Conservation (phyloP, 768 basidiomycete genomes). For the Pisolithus tinctorius region DNA sequence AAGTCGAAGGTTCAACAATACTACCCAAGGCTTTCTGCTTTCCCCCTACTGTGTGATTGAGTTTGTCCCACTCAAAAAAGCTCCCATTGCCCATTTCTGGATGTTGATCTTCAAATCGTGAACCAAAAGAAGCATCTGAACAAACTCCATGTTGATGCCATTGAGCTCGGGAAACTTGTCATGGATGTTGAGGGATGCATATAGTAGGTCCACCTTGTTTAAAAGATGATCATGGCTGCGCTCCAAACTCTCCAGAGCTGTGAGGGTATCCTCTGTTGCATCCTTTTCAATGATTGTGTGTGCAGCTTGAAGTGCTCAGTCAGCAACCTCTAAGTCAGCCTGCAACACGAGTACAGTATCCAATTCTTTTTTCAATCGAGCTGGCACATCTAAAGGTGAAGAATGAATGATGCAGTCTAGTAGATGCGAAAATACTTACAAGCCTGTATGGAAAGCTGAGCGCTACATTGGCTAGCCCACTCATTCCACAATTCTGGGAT, state of each 20-base stretch:
- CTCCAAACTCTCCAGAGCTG: conserved; percentile 15
- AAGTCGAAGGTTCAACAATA: too few species aligned
- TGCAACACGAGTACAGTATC: conserved; percentile 13
- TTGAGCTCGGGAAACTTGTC: conserved; percentile 28
- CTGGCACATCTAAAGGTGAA: conserved; percentile 25
- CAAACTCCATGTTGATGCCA: conserved; percentile 23
- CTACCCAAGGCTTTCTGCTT: too few species aligned
- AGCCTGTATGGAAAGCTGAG: conserved; percentile 6
- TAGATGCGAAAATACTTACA: background rate
- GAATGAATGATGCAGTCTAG: background rate
- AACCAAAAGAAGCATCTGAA: conserved; percentile 26
- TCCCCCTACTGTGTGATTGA: too few species aligned
- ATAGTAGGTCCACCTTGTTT: too few species aligned
- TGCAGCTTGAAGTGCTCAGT: conserved; percentile 15
- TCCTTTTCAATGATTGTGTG: conserved; percentile 7
- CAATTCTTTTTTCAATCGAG: background rate
- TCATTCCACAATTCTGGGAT: background rate
- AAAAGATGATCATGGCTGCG: too few species aligned
- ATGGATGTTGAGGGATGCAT: conserved; percentile 30
- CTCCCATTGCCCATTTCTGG: conserved; percentile 25
- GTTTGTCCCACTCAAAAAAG: too few species aligned
- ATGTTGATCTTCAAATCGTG: conserved; percentile 36
- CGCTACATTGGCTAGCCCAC: background rate
- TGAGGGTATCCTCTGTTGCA: background rate
- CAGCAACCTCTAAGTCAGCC: conserved; percentile 19